Evolutionary conservation across 257 asterid genomes (phyloP).

Genomic region (Anisodus acutangulus): DNA sequence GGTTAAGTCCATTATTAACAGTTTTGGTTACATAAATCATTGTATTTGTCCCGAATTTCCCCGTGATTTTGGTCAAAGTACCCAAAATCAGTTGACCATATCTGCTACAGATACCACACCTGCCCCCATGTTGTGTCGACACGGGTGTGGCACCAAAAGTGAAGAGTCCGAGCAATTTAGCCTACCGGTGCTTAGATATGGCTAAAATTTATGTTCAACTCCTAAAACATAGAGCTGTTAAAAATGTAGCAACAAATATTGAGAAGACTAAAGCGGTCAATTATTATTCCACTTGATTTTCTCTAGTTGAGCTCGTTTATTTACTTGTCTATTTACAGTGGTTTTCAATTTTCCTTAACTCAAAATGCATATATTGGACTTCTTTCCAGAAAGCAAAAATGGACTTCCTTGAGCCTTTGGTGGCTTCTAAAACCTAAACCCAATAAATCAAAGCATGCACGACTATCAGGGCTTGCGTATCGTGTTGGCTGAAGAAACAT

Average conservation of each 20-base stretch:
- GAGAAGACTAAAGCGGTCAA: neutral
- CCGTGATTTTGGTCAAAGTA: no score
- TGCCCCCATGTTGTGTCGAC: no score
- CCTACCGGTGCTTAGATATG: neutral
- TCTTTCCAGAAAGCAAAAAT: neutral
- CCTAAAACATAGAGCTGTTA: neutral
- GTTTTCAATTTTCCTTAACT: neutral
- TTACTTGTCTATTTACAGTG: conserved; percentile 4
- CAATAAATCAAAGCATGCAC: neutral
- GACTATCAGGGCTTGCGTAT: neutral
- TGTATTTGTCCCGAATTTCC: no score
- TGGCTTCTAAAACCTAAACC: conserved; percentile 1
- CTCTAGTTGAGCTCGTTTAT: neutral
- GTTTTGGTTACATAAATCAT: no score
- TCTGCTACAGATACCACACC: no score
- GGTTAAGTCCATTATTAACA: no score
- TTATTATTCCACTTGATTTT: conserved; percentile 10
- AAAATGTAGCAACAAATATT: neutral
- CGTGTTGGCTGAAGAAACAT: neutral
- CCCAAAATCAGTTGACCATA: no score
- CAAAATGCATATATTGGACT: conserved; percentile 8
- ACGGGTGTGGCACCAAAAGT: no score
- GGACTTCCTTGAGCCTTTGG: neutral
- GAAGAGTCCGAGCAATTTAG: no score
- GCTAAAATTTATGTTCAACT: neutral